These are phyloP conservation scores for Plasmodium fragile DNA, from an alignment of 169 alveolate species.

Conservation along the genomic window DNA sequence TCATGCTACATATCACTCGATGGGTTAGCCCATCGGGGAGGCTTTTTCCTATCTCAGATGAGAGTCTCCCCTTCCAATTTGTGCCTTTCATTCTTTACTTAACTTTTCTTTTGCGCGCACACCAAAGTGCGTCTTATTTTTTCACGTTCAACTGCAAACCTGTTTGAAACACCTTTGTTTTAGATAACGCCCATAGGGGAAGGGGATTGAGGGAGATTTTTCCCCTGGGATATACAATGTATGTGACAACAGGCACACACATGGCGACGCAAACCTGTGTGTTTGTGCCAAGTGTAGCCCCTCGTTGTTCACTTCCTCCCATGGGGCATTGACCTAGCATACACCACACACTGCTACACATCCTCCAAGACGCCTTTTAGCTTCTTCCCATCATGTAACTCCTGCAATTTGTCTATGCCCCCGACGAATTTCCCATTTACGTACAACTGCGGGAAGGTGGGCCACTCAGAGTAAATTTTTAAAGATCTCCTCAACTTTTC, in stretches of 20 bases:
- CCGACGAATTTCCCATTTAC: conserved; percentile 90
- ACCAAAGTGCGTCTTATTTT: background rate
- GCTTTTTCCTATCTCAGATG: background rate
- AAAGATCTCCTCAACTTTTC: conserved; percentile 89
- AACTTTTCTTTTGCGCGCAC: background rate
- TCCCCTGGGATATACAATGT: background rate
- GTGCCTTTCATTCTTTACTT: background rate
- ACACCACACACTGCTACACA: background rate
- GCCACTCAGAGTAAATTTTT: conserved; percentile 94
- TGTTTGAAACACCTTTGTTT: background rate
- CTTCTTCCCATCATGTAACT: conserved; percentile 90
- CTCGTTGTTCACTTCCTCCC: background rate
- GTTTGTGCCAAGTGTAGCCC: background rate
- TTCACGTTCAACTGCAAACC: background rate
- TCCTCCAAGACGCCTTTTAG: conserved; percentile 85
- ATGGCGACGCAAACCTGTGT: background rate
- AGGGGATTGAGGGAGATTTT: background rate
- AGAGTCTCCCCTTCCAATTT: background rate
- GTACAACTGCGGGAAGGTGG: conserved; percentile 95
- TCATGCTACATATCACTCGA: background rate
- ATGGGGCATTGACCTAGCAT: background rate
- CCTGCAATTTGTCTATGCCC: conserved; percentile 92
- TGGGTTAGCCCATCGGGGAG: background rate
- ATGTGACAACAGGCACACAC: background rate
- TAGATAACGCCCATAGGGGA: background rate